Conservation (phyloP, 139 green algal species). For the Axilococcus clingmanii region DNA sequence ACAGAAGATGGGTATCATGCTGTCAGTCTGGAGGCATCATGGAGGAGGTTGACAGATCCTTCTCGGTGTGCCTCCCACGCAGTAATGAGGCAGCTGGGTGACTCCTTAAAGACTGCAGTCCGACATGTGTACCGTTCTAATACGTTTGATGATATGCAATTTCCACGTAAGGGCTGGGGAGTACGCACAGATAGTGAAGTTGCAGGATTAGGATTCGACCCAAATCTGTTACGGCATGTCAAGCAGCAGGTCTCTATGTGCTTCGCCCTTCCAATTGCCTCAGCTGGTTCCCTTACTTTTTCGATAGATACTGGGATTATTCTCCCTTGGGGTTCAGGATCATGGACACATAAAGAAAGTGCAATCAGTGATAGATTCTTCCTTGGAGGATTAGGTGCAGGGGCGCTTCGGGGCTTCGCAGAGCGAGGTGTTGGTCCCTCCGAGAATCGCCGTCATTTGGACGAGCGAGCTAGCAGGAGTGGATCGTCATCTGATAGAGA, state of each 20-base stretch:
- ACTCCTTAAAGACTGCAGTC: slow-evolving; percentile 56
- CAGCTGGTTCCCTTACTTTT: slow-evolving; percentile 7
- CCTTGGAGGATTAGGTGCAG: slow-evolving; percentile 41
- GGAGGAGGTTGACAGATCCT: slow-evolving; percentile 42
- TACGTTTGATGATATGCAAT: slow-evolving; percentile 16
- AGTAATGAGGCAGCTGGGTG: slow-evolving; percentile 44
- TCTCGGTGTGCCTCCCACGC: slow-evolving; percentile 26
- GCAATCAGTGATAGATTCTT: slow-evolving; percentile 64
- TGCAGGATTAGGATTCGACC: slow-evolving; percentile 33
- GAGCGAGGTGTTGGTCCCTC: slow-evolving; percentile 42
- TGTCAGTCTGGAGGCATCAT: slow-evolving; percentile 39
- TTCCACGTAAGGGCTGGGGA: slow-evolving; percentile 25
- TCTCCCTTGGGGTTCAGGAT: slow-evolving; percentile 31
- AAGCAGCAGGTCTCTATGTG: too few species aligned
- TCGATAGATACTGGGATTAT: slow-evolving; percentile 20
- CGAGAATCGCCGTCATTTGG: slow-evolving; percentile 24
- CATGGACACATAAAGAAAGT: slow-evolving; percentile 29
- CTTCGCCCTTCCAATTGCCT: slow-evolving; percentile 5
- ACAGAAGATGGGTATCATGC: slow-evolving; percentile 3
- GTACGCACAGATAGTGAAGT: slow-evolving; percentile 36
- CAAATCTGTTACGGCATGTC: slow-evolving; percentile 31
- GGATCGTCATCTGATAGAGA: too few species aligned
- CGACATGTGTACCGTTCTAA: slow-evolving; percentile 26
- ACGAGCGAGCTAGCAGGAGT: neutral
- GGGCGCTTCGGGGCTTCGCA: slow-evolving; percentile 51